Conservation (phyloP, 345 rosid species). For the Pistacia atlantica region DNA sequence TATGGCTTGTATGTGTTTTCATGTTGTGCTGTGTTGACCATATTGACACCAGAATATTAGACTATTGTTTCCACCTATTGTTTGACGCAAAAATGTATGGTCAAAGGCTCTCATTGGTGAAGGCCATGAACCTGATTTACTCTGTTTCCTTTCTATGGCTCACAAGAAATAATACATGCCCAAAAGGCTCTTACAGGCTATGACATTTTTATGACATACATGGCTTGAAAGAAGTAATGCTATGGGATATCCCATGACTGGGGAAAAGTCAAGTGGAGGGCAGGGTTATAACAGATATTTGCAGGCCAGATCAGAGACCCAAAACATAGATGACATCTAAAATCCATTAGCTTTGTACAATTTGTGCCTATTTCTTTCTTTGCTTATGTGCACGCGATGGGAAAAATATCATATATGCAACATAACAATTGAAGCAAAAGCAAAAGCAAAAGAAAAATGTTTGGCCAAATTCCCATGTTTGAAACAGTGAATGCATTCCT, state of each 20-base stretch:
- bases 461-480: not conserved
- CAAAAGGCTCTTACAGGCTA: not conserved
- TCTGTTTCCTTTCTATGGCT: not conserved
- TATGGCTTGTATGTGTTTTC: not conserved
- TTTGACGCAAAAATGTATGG: not conserved
- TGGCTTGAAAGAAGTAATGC: not conserved
- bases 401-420: slow-evolving; percentile 4
- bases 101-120: not conserved
- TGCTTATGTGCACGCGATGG: not conserved
- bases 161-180: not conserved
- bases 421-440: not conserved
- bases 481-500: not conserved
- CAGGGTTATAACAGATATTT: not conserved
- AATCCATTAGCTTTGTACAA: not conserved
- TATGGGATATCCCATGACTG: not conserved
- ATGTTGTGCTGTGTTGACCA: not conserved
- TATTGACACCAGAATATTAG: not conserved
- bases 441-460: not conserved
- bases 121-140: not conserved
- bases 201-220: no score
- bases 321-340: not conserved
- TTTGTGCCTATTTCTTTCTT: not conserved
- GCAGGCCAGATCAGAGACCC: not conserved
- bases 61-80: not conserved
- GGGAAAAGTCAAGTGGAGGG: not conserved